phyloP scores from a whole-genome alignment of 2,329 filamentous ascomycete species.

The Pseudogymnoascus sp. region DNA sequence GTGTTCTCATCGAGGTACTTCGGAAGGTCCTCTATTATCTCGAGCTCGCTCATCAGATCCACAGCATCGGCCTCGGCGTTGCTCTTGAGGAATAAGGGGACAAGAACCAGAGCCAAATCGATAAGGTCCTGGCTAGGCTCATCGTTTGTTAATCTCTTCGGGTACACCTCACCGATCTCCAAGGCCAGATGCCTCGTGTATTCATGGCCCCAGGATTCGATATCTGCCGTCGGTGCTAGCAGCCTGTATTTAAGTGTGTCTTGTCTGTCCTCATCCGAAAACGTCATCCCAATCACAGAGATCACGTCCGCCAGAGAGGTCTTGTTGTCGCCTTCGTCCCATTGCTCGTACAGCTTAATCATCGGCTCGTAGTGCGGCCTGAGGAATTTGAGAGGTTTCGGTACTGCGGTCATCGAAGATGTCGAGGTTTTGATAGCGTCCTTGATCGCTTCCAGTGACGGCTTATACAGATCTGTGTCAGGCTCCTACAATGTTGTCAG shows the following conservation, averaged over 20 bases:
- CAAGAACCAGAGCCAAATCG: conserved; percentile 72
- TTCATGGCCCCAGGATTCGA: conserved; percentile 96
- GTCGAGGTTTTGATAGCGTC: conserved; percentile 98
- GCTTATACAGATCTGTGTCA: conserved; percentile 79
- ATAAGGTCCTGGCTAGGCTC: conserved; percentile 76
- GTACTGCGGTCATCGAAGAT: conserved; percentile 98
- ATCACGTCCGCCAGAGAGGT: conserved; percentile 87
- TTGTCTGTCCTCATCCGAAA: conserved; percentile 89
- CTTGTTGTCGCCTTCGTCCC: conserved; percentile 78
- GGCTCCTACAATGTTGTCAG: conserved; percentile 54
- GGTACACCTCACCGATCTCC: conserved; percentile 92
- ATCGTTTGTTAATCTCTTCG: conserved; percentile 76
- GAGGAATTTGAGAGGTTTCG: conserved; percentile 96
- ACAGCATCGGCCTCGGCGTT: conserved; percentile 98
- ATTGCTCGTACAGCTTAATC: conserved; percentile 79
- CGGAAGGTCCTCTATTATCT: conserved; percentile 89
- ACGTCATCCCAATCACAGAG: conserved; percentile 97
- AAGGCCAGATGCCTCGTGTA: conserved; percentile 92
- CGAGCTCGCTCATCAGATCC: conserved; percentile 90
- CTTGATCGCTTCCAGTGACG: conserved; percentile 92
- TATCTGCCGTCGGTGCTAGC: conserved; percentile 80
- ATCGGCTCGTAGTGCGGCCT: conserved; percentile 91
- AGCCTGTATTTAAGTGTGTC: conserved; percentile 95
- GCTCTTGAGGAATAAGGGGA: conserved; percentile 92
- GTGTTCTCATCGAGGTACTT: conserved; percentile 90